Percentiles rank a stretch among this genome's conserved stretches.
phyloP scores from a whole-genome alignment of 2,329 filamentous ascomycete genomes.

The Botrytis galanthina region DNA sequence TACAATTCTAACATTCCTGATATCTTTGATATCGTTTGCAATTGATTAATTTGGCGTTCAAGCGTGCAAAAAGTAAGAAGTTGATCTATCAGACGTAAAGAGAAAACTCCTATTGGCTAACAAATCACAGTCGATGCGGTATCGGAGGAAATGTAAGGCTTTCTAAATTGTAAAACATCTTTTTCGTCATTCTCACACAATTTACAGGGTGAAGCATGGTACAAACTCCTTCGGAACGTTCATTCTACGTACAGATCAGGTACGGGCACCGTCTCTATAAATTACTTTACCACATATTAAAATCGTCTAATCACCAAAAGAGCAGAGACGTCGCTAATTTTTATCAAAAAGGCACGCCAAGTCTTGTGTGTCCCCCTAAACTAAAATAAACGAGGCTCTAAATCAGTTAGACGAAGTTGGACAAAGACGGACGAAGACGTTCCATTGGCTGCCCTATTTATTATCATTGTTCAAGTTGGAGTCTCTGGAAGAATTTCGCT shows the following conservation, averaged over 20 bases:
- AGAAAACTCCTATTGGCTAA: background rate
- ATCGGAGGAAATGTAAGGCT: background rate
- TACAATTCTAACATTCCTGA: background rate
- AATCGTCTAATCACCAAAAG: background rate
- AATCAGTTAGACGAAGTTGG: background rate
- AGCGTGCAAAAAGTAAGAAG: background rate
- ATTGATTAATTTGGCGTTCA: background rate
- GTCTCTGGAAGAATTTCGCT: background rate
- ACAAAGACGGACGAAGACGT: background rate
- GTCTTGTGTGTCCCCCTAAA: background rate
- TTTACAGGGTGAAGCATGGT: background rate
- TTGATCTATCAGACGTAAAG: background rate
- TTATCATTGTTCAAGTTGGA: background rate
- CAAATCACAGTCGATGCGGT: background rate
- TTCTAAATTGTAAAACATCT: background rate
- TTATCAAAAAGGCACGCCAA: background rate
- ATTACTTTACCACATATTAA: background rate
- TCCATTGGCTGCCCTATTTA: background rate
- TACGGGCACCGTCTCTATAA: background rate
- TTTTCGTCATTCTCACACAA: background rate
- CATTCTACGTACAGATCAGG: background rate
- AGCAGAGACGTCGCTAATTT: background rate
- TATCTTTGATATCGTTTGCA: background rate
- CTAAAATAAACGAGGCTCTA: background rate
- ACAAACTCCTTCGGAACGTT: background rate